Evolutionary conservation across 73 alveolate genomes (phyloP).

Genomic region (Symbiodinium pilosum): DNA sequence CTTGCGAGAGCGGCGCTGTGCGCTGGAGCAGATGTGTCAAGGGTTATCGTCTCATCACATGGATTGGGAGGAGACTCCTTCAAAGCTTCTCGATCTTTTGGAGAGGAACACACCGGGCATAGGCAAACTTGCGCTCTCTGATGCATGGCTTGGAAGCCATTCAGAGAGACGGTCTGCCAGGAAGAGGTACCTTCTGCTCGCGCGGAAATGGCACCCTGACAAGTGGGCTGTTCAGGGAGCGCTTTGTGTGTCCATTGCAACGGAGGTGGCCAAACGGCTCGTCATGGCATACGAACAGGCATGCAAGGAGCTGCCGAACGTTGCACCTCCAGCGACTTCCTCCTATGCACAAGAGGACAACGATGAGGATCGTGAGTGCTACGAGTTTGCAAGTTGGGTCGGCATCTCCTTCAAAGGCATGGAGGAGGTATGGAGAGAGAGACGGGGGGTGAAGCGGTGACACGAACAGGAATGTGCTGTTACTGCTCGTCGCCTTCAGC

Average conservation of each 20-base stretch:
- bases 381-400: slow-evolving; percentile 92
- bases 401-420: slow-evolving; percentile 70
- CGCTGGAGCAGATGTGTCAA: slow-evolving; percentile 81
- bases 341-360: slow-evolving; percentile 17
- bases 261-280: slow-evolving; percentile 67
- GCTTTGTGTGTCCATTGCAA: slow-evolving; percentile 37
- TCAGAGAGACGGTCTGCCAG: slow-evolving; percentile 42
- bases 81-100: slow-evolving; percentile 12
- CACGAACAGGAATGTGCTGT: too few species aligned
- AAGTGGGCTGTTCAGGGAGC: slow-evolving; percentile 73
- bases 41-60: slow-evolving; percentile 52
- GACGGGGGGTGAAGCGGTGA: slow-evolving; percentile 83
- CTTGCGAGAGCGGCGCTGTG: slow-evolving; percentile 24
- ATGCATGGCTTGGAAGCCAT: slow-evolving; percentile 78
- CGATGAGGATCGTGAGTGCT: slow-evolving; percentile 87
- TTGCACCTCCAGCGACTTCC: neutral
- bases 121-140: neutral
- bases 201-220: slow-evolving; percentile 87
- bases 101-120: neutral
- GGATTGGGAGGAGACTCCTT: slow-evolving; percentile 63
- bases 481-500: too few species aligned
- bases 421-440: slow-evolving; percentile 79
- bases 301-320: slow-evolving; percentile 21
- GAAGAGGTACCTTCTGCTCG: slow-evolving; percentile 22
- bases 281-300: slow-evolving; percentile 57